A percentile compares a stretch with the other conserved stretches of the same genome.
phyloP scores from a whole-genome alignment of 1,284 basidiomycete genomes.

The Stygiomarasmius scandens region DNA sequence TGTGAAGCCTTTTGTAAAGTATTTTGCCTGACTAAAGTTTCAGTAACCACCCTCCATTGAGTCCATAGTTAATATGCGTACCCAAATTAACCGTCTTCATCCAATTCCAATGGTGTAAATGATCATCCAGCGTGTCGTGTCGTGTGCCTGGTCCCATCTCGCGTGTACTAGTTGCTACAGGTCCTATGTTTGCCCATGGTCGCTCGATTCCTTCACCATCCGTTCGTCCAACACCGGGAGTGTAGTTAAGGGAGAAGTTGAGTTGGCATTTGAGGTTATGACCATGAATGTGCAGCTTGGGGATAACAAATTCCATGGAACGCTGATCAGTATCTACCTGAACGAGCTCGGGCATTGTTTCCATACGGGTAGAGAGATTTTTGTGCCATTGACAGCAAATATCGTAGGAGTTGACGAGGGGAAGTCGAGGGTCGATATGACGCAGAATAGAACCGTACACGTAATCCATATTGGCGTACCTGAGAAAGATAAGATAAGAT shows the following conservation, averaged over 20 bases:
- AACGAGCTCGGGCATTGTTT: conserved; percentile 7
- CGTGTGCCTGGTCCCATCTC: conserved; percentile 30
- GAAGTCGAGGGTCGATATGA: neutral
- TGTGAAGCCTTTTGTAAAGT: neutral
- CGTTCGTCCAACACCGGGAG: conserved; percentile 21
- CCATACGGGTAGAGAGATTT: conserved; percentile 8
- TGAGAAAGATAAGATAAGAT: neutral
- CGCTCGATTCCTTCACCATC: conserved; percentile 33
- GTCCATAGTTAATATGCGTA: neutral
- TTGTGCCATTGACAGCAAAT: conserved; percentile 23
- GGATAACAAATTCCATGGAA: conserved; percentile 11
- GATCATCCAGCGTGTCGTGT: conserved; percentile 31
- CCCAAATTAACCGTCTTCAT: conserved; percentile 19
- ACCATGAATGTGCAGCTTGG: conserved; percentile 10
- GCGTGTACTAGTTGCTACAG: conserved; percentile 20
- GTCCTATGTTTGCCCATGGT: conserved; percentile 12
- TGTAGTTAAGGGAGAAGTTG: conserved; percentile 23
- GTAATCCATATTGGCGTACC: conserved; percentile 12
- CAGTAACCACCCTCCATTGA: neutral
- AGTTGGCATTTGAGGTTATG: conserved; percentile 17
- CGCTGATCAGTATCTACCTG: neutral
- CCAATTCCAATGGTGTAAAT: conserved; percentile 33
- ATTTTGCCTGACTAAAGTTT: neutral
- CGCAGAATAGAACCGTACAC: conserved; percentile 2
- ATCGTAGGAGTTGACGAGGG: conserved; percentile 20